These are phyloP conservation scores for Dactylonectria estremocensis DNA, from an alignment of 2,329 filamentous ascomycete species.

Conservation along the genomic window DNA sequence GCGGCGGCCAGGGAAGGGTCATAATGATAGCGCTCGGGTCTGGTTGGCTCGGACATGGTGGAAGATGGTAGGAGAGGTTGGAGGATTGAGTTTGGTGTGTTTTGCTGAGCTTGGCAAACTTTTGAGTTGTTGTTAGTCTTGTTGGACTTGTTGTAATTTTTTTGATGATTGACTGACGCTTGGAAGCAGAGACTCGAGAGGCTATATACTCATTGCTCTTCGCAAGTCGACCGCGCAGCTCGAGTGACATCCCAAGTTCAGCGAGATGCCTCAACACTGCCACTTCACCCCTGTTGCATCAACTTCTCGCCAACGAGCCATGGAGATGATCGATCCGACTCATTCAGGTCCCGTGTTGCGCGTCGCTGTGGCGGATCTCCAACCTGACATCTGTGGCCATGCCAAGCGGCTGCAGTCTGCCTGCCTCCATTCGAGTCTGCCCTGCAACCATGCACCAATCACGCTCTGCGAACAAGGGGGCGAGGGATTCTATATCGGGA, in stretches of 20 bases:
- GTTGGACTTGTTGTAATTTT: neutral
- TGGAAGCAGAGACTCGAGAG: neutral
- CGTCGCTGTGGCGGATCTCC: too few relatives aligned
- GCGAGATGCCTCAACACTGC: neutral
- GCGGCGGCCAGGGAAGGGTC: conserved; percentile 20
- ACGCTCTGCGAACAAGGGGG: too few relatives aligned
- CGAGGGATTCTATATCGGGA: too few relatives aligned
- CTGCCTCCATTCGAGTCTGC: too few relatives aligned
- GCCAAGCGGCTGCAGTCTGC: too few relatives aligned
- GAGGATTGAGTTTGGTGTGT: neutral
- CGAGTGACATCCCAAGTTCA: neutral
- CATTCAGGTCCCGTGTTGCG: neutral
- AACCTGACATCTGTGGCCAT: too few relatives aligned
- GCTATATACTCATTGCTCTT: neutral
- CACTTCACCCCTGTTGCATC: neutral
- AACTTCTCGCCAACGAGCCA: too few relatives aligned
- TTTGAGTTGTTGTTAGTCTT: neutral
- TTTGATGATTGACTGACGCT: neutral
- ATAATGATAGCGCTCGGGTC: conserved; percentile 19
- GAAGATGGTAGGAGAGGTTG: neutral
- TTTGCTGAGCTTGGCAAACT: neutral
- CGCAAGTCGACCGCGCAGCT: neutral
- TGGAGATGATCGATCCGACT: neutral
- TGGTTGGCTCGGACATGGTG: neutral
- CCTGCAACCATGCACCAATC: too few relatives aligned